phyloP scores from a whole-genome alignment of 306 rosid genomes.

The Fragaria nilgerrensis region DNA sequence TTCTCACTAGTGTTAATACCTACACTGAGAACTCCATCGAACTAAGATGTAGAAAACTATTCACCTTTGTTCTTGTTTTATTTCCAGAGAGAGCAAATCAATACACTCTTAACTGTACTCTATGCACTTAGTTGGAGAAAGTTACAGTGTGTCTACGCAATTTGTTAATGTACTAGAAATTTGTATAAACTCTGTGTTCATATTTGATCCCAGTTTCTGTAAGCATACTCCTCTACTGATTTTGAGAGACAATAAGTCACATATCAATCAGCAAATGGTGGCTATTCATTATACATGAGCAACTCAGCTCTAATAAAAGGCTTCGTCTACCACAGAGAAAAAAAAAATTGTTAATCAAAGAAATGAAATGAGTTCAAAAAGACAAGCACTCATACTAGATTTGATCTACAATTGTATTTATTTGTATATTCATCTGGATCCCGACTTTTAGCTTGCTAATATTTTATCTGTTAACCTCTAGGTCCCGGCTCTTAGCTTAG shows the following conservation, averaged over 20 bases:
- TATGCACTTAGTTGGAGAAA: background rate
- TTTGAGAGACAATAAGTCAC: background rate
- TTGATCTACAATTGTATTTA: background rate
- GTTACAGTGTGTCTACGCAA: background rate
- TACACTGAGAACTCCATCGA: background rate
- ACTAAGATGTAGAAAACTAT: background rate
- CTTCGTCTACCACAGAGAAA: background rate
- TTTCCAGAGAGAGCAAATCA: background rate
- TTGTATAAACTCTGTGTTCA: background rate
- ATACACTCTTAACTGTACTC: background rate
- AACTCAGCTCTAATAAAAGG: background rate
- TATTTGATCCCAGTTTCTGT: background rate
- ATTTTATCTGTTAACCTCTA: background rate
- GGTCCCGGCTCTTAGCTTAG: background rate
- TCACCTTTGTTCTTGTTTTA: background rate
- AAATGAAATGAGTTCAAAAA: background rate
- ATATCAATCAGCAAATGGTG: background rate
- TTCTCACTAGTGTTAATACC: background rate
- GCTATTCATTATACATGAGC: background rate
- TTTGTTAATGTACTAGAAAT: background rate
- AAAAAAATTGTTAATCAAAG: background rate
- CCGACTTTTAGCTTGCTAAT: background rate
- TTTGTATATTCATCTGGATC: background rate
- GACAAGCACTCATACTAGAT: background rate
- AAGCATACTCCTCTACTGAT: background rate